Evolutionary conservation across 345 rosid genomes (phyloP), one percentile per base, ranked within the genome.

Genomic region (Acer campestre): DNA sequence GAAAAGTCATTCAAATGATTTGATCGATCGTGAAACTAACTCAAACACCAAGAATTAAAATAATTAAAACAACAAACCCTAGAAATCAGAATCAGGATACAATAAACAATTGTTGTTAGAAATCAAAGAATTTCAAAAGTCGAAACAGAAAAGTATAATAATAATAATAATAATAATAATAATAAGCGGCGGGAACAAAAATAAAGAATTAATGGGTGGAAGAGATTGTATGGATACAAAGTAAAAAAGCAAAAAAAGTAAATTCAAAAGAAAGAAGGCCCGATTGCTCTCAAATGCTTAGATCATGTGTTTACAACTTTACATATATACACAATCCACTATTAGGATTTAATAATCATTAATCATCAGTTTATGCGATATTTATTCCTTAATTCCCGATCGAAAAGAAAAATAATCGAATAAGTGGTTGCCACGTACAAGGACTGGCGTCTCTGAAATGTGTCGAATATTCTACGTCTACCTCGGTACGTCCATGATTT

Each of bases 51-150:
- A 11, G 12, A 46, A 46, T 46, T 46, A 46, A 10, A 46, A 46
- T 46, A 46, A 46, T 46, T 46, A 46, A 46, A 9, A 10, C 49
- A 25, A 61, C 17, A 74, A 74, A 74, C 46, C 77, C 76, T 44
- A 61, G 29, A 46, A n/a, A 44, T 35, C 38, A 35, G 6, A 35
- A 4, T 4, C 38, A 35, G 10, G 20, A 16, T 14, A 7, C 22
- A 55, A 20, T 14, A 20, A 35, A 58, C 22, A 71, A 5, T 8
- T 29, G 58, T n/a, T 18, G 17, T 20, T 13, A 56, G 9, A 7
- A 56, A 18, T 22, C 22, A 56, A n/a, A 17, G 7, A n/a, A 42
- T 7, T 42, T 42, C 46, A 14, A 31, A 35, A 35, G 13, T 18
- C 2, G 23, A 10, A 22, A 68, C 9, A 68, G n/a, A 5, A 11